Base-by-base conservation (phyloP, 306 rosid genomes). In the Inga leiocalycina region DNA sequence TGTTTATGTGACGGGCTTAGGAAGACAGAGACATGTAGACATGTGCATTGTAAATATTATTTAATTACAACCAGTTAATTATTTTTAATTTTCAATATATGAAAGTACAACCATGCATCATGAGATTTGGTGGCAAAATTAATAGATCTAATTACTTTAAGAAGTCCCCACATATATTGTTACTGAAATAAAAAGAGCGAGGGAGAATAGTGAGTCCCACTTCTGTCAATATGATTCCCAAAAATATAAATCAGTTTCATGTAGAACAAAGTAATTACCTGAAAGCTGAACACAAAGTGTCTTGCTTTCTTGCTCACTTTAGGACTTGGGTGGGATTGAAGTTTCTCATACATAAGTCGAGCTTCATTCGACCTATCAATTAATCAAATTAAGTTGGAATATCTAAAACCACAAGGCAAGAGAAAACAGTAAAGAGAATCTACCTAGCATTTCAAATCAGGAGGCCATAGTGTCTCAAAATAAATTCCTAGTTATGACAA, bases 251-350 rank as follows among this genome's bases (percentile, higher is more conserved):
- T 2, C 32, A 8, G 6, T 59, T 9, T 59, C 35, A 59, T 78
- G 74, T 46, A 37, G 67, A 56, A 20, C 27, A 8, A 56, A 56
- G 27, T 17, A 56, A 56, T 56, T 89, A 93, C 98, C 99, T 91
- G 92, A 84, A 95, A 95, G 81, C 93, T 91, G 86, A 85, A 90
- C 86, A 78, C 39, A 76, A 93, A 91, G 71, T 95, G 97, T 82
- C 97, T 89, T 69, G 98, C 99, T 85, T 85, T 90, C 93, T 95
- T 93, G 89, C 88, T 87, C 64, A 93, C 94, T 86, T 85, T 79
- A 84, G 88, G 69, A 83, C n/a, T 91, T 57, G 97, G 97, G 73
- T 93, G 99, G 74, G 96, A 90, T 62, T 81, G 87, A 76, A 95
- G 97, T 92, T 88, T 91, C 88, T 95, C 98, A 69, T 95, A 95